A percentile compares a stretch with the other conserved stretches of the same genome.
Evolutionary conservation across 1,139 yeast species (phyloP).

Genomic region (Debaryomycetaceae sp.): DNA sequence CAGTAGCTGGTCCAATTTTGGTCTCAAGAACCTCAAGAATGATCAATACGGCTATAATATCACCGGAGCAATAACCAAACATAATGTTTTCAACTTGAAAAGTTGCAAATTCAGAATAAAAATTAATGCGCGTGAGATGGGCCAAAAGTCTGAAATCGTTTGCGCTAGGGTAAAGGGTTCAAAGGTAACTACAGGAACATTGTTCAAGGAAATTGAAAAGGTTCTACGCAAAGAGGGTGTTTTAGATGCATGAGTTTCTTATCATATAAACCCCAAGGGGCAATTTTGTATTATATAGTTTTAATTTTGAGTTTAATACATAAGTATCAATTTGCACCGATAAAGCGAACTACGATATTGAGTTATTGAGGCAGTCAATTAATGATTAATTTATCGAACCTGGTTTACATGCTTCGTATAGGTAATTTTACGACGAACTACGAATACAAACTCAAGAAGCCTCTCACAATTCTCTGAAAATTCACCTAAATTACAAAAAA

Average conservation of each 20-base stretch:
- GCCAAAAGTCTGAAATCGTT: constrained; percentile 45
- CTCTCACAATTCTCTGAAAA: too few species aligned
- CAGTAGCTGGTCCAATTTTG: constrained; percentile 68
- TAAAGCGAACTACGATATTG: neutral
- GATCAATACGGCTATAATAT: constrained; percentile 44
- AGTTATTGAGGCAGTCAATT: too few species aligned
- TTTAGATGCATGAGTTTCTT: constrained; percentile 20
- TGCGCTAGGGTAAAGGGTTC: constrained; percentile 48
- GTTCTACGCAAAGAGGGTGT: constrained; percentile 47
- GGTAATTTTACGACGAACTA: too few species aligned
- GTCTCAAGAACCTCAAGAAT: constrained; percentile 54
- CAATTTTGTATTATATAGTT: constrained; percentile 6
- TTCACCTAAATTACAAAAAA: too few species aligned
- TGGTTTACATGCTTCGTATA: too few species aligned
- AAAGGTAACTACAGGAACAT: constrained; percentile 37
- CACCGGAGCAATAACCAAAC: constrained; percentile 58
- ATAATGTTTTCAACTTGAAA: constrained; percentile 59
- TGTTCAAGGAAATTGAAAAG: constrained; percentile 45
- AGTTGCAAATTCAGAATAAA: constrained; percentile 62
- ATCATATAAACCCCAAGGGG: neutral
- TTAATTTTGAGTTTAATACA: constrained; percentile 1
- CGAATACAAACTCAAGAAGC: too few species aligned
- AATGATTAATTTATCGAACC: too few species aligned
- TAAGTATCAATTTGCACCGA: constrained; percentile 2
- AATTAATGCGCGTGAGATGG: constrained; percentile 37